Evolutionary conservation across 176 grass and related monocot genomes (phyloP), one percentile per base, ranked within the genome.

Genomic region (Juncus effusus): DNA sequence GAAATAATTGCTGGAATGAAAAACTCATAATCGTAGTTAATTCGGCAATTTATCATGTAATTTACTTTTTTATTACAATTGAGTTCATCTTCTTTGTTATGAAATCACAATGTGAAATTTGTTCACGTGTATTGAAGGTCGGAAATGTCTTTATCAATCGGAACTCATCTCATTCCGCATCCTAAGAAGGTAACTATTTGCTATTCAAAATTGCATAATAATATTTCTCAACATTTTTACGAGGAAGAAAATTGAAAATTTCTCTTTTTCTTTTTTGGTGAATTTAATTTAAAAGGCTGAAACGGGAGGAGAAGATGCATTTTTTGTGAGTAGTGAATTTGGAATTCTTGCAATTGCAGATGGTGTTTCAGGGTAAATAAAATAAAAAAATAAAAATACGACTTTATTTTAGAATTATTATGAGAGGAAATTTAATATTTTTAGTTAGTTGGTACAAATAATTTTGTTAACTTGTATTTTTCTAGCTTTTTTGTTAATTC

Each of bases 281-380:
- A 63, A 35, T 41, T 74, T 19, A 63, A 35, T 41, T 74, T 19
- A 10, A 35, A 75, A 83, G 93, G 79, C 45, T 66, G 82, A 88
- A 44, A 91, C 45, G 9, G 93, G 93, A 4, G 93, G 93, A 39
- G 93, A 92, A 66, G 93, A 97, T 77, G 85, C 93, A 10, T 92
- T 91, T 64, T 91, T 97, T 79, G 70, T 69, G 36, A 77, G 69
- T 4, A 53, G 75, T 10, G 60, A 86, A 47, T 77, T 67, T 6
- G 82, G 93, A 80, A 75, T 86, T 69, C 79, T 97, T 79, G 93
- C 88, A 53, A 77, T 97, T 65, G 93, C 93, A 59, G 93, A 97
- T 65, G 93, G 93, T 37, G 93, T 97, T 84, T 97, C 93, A 44
- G 93, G 82, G 93, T 92, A 77, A 0, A 65, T 54, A 47, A 51